These are phyloP conservation scores for Colletotrichum theobromicola DNA, from an alignment of 2,329 filamentous ascomycete genomes.

Conservation along the genomic window DNA sequence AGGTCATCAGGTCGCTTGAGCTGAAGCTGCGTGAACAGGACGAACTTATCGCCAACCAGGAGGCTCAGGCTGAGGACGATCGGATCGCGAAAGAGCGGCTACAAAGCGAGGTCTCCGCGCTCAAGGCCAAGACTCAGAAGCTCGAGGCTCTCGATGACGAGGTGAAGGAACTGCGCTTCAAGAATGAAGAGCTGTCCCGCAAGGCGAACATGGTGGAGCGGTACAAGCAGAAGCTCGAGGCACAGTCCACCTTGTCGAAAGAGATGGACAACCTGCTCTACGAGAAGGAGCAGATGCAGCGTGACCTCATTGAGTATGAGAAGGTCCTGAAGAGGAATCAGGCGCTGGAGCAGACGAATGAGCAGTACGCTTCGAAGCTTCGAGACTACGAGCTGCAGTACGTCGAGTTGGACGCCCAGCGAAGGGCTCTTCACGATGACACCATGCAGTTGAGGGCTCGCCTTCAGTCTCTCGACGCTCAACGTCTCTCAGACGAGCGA, in stretches of 20 bases:
- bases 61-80: slow-evolving; percentile 66
- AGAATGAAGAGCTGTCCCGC: slow-evolving; percentile 63
- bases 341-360: slow-evolving; percentile 38
- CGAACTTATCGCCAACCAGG: slow-evolving; percentile 73
- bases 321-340: slow-evolving; percentile 39
- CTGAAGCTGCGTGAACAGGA: slow-evolving; percentile 69
- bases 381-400: slow-evolving; percentile 40
- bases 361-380: slow-evolving; percentile 33
- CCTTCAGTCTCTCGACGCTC: slow-evolving; percentile 43
- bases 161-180: slow-evolving; percentile 63
- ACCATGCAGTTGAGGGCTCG: slow-evolving; percentile 47
- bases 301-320: slow-evolving; percentile 43
- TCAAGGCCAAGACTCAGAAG: slow-evolving; percentile 52
- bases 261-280: slow-evolving; percentile 61
- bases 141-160: slow-evolving; percentile 62
- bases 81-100: slow-evolving; percentile 49
- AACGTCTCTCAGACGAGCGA: slow-evolving; percentile 55
- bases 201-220: slow-evolving; percentile 69
- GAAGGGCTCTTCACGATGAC: slow-evolving; percentile 49
- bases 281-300: slow-evolving; percentile 58
- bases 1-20: slow-evolving; percentile 59
- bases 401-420: slow-evolving; percentile 45
- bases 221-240: slow-evolving; percentile 67
- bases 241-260: slow-evolving; percentile 58
- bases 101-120: slow-evolving; percentile 51